These are phyloP conservation scores for Dichomitus squalens DNA, from an alignment of 1,284 basidiomycete species.

Conservation along the genomic window DNA sequence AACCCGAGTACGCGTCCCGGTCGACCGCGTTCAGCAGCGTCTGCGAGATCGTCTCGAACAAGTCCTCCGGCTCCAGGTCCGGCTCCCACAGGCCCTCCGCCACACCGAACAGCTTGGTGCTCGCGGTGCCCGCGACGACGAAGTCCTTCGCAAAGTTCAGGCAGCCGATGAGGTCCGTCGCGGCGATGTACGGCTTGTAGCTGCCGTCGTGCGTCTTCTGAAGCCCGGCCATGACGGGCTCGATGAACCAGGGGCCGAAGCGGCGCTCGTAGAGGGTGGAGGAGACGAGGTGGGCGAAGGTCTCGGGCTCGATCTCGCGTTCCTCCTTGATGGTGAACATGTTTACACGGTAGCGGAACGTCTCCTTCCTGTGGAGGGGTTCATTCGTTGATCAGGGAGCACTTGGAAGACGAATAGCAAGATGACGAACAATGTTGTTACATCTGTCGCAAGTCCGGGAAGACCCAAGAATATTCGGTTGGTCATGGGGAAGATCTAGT, in stretches of 20 bases:
- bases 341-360: constrained; percentile 93
- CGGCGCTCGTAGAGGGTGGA: constrained; percentile 97
- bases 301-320: constrained; percentile 94
- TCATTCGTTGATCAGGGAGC: neutral
- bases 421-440: constrained; percentile 79
- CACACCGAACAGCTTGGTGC: constrained; percentile 93
- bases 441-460: constrained; percentile 92
- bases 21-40: constrained; percentile 95
- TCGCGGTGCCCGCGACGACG: constrained; percentile 94
- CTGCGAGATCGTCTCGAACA: constrained; percentile 99
- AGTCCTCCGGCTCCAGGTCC: constrained; percentile 92
- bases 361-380: constrained; percentile 64
- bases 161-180: constrained; percentile 96
- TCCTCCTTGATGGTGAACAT: constrained; percentile 99
- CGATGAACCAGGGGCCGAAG: constrained; percentile 97
- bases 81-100: constrained; percentile 99
- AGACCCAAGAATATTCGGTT: constrained; percentile 94
- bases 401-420: neutral
- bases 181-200: constrained; percentile 93
- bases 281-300: constrained; percentile 94
- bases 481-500: constrained; percentile 90
- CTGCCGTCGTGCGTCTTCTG: constrained; percentile 74
- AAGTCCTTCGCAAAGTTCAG: constrained; percentile 97
- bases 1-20: constrained; percentile 95
- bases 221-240: constrained; percentile 95